A percentile compares a stretch with the other conserved stretches of the same genome.
Evolutionary conservation across 805 yeast genomes (phyloP).

Genomic region (Saccharomycopsis sp.): DNA sequence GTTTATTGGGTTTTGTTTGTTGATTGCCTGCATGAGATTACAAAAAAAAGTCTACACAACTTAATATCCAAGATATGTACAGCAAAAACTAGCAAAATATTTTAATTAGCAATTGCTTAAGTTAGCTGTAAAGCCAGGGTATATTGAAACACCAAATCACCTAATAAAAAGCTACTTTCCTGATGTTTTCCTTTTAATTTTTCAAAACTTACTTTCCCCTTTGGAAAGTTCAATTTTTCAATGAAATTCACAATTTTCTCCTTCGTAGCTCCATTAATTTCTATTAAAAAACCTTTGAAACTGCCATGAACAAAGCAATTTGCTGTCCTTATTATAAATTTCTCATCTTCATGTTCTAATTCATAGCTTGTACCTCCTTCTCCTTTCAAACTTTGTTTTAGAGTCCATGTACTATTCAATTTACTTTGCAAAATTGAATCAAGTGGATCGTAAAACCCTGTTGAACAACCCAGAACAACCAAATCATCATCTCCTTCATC

Average conservation of each 20-base stretch:
- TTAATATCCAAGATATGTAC: too few relatives aligned
- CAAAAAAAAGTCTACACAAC: too few relatives aligned
- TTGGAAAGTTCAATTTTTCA: slow-evolving; percentile 33
- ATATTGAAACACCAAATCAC: slow-evolving; percentile 21
- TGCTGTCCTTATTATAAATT: slow-evolving; percentile 49
- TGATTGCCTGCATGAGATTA: too few relatives aligned
- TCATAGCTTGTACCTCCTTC: slow-evolving; percentile 68
- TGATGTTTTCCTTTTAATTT: slow-evolving; percentile 26
- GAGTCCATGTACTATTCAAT: slow-evolving; percentile 62
- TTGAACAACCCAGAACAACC: slow-evolving; percentile 44
- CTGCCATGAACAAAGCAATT: slow-evolving; percentile 70
- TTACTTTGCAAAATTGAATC: slow-evolving; percentile 49
- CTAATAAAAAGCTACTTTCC: slow-evolving; percentile 9
- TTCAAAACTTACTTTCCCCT: slow-evolving; percentile 32
- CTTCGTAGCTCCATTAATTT: slow-evolving; percentile 28
- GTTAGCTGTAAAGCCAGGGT: slow-evolving; percentile 15
- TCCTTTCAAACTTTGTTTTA: slow-evolving; percentile 63
- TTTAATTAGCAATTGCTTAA: too few relatives aligned
- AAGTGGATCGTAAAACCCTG: slow-evolving; percentile 50
- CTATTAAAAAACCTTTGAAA: slow-evolving; percentile 63
- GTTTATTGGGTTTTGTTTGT: too few relatives aligned
- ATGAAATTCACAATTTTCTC: slow-evolving; percentile 28
- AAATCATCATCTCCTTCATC: slow-evolving; percentile 26
- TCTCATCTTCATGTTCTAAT: slow-evolving; percentile 26
- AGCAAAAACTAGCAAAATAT: too few relatives aligned